Conservation (phyloP, 2,329 filamentous ascomycete species). For the Tolypocladium endophyticum region DNA sequence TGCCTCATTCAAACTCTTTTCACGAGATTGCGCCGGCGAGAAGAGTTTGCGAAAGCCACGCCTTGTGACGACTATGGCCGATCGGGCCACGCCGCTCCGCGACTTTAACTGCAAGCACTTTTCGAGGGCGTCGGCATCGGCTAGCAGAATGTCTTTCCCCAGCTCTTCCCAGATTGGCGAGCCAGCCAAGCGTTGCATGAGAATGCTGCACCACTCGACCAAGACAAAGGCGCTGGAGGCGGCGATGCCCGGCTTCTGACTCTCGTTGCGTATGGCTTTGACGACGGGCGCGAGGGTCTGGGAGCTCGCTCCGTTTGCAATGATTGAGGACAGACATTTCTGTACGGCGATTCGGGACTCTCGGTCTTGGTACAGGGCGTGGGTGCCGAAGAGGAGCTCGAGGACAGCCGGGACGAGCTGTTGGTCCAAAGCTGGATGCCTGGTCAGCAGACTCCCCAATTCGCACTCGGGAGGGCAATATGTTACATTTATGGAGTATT, state of each 20-base stretch:
- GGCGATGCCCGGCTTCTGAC: slow-evolving; percentile 67
- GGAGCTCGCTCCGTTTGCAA: slow-evolving; percentile 42
- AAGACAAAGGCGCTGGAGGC: slow-evolving; percentile 76
- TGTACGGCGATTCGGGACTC: slow-evolving; percentile 75
- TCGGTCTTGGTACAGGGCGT: slow-evolving; percentile 78
- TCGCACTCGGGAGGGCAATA: slow-evolving; percentile 3
- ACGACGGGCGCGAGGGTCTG: slow-evolving; percentile 55
- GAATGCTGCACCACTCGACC: slow-evolving; percentile 76
- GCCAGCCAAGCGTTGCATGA: slow-evolving; percentile 61
- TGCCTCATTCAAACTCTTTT: slow-evolving; percentile 50
- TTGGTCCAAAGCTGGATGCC: slow-evolving; percentile 32
- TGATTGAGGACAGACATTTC: slow-evolving; percentile 61
- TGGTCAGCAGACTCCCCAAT: slow-evolving; percentile 8
- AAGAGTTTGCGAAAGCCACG: slow-evolving; percentile 71
- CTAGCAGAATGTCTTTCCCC: slow-evolving; percentile 53
- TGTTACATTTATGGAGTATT: slow-evolving; percentile 42
- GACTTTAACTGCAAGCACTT: slow-evolving; percentile 59
- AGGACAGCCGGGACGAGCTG: slow-evolving; percentile 46
- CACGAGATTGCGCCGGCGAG: slow-evolving; percentile 40
- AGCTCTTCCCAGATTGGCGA: slow-evolving; percentile 54
- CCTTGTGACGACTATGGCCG: slow-evolving; percentile 67
- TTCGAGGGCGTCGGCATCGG: slow-evolving; percentile 65
- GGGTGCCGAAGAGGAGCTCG: slow-evolving; percentile 72
- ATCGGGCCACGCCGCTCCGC: slow-evolving; percentile 56
- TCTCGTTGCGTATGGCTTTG: slow-evolving; percentile 58